Conservation (phyloP, 2,329 filamentous ascomycete species). For the Colletotrichum sp. region DNA sequence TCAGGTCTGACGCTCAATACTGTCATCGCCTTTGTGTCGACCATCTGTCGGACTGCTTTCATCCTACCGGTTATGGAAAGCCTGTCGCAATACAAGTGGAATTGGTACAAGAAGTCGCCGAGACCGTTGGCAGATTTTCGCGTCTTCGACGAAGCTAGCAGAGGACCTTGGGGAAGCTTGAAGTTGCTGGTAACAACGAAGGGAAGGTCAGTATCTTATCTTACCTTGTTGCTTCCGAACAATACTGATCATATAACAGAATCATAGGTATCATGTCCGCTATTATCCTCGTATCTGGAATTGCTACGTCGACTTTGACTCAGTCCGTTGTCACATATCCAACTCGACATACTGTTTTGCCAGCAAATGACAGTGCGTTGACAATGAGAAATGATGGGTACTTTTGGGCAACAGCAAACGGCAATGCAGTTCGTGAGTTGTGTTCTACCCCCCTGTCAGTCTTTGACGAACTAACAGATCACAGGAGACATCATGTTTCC, state of each 20-base stretch:
- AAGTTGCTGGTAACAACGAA: constrained; percentile 1
- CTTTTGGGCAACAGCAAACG: neutral
- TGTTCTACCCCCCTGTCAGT: neutral
- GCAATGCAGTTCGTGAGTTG: neutral
- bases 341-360: neutral
- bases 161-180: constrained; percentile 23
- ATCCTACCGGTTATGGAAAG: constrained; percentile 28
- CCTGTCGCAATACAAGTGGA: constrained; percentile 26
- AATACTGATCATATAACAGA: neutral
- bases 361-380: neutral
- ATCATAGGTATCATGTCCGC: constrained; percentile 1
- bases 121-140: constrained; percentile 19
- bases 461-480: neutral
- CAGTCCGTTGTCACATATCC: constrained; percentile 19
- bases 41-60: constrained; percentile 26
- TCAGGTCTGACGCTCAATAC: constrained; percentile 32
- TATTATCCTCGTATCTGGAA: constrained; percentile 10
- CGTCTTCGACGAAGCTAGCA: constrained; percentile 21
- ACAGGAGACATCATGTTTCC: constrained; percentile 1
- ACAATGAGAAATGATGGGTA: neutral
- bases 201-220: neutral
- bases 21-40: constrained; percentile 29
- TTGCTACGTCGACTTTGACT: constrained; percentile 21
- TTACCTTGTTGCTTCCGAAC: neutral
- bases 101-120: constrained; percentile 14